Evolutionary conservation across 2,329 filamentous ascomycete species (phyloP), one percentile per base, ranked within the genome.

Genomic region (Xylaria sp.): DNA sequence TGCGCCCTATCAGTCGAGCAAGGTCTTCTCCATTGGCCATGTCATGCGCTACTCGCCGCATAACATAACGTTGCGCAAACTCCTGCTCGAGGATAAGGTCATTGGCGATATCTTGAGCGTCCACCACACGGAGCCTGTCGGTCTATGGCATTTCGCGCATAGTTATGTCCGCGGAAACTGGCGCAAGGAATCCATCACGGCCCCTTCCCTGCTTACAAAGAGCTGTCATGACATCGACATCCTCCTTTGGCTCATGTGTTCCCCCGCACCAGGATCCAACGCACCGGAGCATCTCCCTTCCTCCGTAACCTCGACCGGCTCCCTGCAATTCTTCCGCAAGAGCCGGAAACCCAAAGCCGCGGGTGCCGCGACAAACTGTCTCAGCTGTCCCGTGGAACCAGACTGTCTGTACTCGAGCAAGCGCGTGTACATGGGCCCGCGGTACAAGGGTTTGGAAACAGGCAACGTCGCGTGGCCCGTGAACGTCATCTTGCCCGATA

Each of bases 141-240:
- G 94, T 0, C 96, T 89, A 87, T 97, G 92, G 91, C 94, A 97
- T 73, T 97, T 95, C 72, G 81, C 89, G 0, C 92, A 96, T 73
- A 91, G 87, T 48, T 96, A 93, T 68, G 93, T 97, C 42, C 84
- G 90, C 51, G 94, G 94, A 13, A 97, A 97, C 75, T 97, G 94
- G 94, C 85, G 93, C 4, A 90, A 90, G 63, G 86, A 91, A 65
- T 87, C 85, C 0, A 87, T 78, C 4, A 87, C 83, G n/a, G 92
- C 83, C 23, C 93, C 87, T 5, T 93, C 90, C 1, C 80, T 99
- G 1, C 80, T 99, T 35, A 96, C 93, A 2, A 99, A 97, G 75
- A 95, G 91, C 60, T 97, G 94, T 67, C 94, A 99, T 69, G 94
- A 99, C 68, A 90, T 99, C 54, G 94, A 99, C 71, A 85, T 97